These are phyloP conservation scores for Trametes sanguinea DNA, from an alignment of 768 basidiomycete genomes.

Conservation along the genomic window DNA sequence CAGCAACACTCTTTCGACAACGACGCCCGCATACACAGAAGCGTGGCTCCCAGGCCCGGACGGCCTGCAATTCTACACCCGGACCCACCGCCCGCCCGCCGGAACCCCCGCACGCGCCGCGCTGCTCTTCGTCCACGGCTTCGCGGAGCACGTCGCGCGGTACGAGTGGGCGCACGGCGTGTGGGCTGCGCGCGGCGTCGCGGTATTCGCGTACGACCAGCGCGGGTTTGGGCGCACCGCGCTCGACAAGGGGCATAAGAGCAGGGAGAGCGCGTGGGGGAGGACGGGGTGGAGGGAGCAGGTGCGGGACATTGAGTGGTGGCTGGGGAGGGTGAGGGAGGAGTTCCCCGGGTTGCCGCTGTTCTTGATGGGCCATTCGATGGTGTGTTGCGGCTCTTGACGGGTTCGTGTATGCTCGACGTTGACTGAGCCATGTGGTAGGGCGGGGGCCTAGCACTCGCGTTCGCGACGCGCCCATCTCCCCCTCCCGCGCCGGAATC, in stretches of 20 bases:
- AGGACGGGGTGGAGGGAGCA: slow-evolving; percentile 66
- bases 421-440: slow-evolving; percentile 27
- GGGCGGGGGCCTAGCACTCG: slow-evolving; percentile 70
- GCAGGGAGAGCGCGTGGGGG: slow-evolving; percentile 57
- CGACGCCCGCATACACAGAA: slow-evolving; percentile 35
- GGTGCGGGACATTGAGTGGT: slow-evolving; percentile 71
- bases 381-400: slow-evolving; percentile 50
- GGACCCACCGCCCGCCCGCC: slow-evolving; percentile 48
- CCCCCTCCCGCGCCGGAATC: slow-evolving; percentile 36
- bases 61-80: slow-evolving; percentile 65
- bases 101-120: slow-evolving; percentile 46
- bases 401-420: too few species aligned
- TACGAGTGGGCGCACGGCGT: slow-evolving; percentile 67
- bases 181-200: slow-evolving; percentile 54
- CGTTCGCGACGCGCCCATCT: slow-evolving; percentile 45
- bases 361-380: slow-evolving; percentile 79
- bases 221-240: slow-evolving; percentile 81
- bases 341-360: slow-evolving; percentile 51
- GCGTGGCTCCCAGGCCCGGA: slow-evolving; percentile 64
- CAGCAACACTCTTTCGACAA: neutral
- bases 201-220: slow-evolving; percentile 75
- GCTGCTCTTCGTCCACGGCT: slow-evolving; percentile 76
- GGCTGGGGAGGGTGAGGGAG: slow-evolving; percentile 51
- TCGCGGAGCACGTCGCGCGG: slow-evolving; percentile 72
- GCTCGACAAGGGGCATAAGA: slow-evolving; percentile 55